Evolutionary conservation across 306 rosid species (phyloP), one percentile per base, ranked within the genome.

Genomic region (Malus domestica): DNA sequence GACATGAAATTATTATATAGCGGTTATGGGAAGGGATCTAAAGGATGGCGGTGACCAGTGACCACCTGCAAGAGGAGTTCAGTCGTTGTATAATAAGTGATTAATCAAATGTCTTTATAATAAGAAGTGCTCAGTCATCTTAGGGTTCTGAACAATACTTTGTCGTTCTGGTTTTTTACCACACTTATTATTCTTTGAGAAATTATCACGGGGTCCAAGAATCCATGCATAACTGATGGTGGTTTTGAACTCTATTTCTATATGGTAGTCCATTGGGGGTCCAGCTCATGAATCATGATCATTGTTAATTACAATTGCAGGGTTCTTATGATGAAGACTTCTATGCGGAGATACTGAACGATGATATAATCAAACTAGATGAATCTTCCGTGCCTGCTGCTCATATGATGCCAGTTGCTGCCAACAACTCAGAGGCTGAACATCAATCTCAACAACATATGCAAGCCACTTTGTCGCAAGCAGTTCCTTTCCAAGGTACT

Each of bases 351-450:
- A 88, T 92, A 80, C 83, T 94, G 22, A 94, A 92, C 61, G 87
- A 94, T 51, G 98, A 94, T 84, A 94, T 94, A 44, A 83, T 94
- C 66, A 82, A 87, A 30, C 81, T 92, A 22, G 97, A 94, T 11
- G 96, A 92, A 69, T 76, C 89, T 20, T 83, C 81, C 9, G 13
- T 73, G 5, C 46, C 68, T 32, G 14, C 40, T 81, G 80, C 64
- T 19, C 25, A 75, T 60, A 29, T 27, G 22, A 13, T 13, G 2
- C 79, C 78, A 1, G 29, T 73, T 18, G 35, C 44, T n/a, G 14
- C 22, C 30, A 35, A 63, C 54, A 55, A 20, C 44, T 72, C 32
- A 19, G 83, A 80, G 77, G 79, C 65, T n/a, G 85, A 77, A 72
- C 77, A 75, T 44, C 72, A 68, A 70, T 40, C 75, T 52, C 79